These are phyloP conservation scores for Fusarium subglutinans DNA, from an alignment of 2,329 filamentous ascomycete species.

Conservation along the genomic window DNA sequence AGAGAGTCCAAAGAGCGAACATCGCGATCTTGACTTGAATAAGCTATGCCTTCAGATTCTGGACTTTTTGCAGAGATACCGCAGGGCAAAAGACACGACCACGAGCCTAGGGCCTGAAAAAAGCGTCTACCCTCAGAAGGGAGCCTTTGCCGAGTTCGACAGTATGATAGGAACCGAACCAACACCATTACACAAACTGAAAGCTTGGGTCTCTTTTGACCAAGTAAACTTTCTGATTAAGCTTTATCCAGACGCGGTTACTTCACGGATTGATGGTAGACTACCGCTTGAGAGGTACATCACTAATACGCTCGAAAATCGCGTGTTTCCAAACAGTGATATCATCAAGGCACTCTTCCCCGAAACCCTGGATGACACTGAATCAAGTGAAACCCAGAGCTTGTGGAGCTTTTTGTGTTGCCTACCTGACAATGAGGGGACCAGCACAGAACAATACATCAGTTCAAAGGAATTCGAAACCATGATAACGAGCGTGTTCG, in stretches of 20 bases:
- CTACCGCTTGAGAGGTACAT: background rate
- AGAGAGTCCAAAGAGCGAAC: background rate
- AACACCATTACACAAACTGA: background rate
- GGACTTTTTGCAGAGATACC: background rate
- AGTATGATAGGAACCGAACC: background rate
- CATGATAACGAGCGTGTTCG: background rate
- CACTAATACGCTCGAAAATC: fast-evolving
- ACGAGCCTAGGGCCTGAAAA: fast-evolving
- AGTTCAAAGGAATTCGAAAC: background rate
- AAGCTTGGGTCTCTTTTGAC: background rate
- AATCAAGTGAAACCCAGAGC: background rate
- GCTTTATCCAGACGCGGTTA: background rate
- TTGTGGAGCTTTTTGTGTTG: slow-evolving; percentile 4
- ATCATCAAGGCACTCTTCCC: background rate
- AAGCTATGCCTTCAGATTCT: background rate
- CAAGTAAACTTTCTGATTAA: background rate
- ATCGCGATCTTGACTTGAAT: background rate
- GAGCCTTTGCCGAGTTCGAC: background rate
- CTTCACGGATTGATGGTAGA: background rate
- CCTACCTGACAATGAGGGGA: too few relatives aligned
- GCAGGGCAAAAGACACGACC: background rate
- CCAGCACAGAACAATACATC: too few relatives aligned
- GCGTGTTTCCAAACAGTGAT: too few relatives aligned
- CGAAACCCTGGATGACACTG: too few relatives aligned
- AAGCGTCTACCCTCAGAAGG: fast-evolving